A percentile compares a stretch with the other conserved stretches of the same genome.
Conservation (phyloP, 148 eudicot genomes). For the Salicornia ramosissima region DNA sequence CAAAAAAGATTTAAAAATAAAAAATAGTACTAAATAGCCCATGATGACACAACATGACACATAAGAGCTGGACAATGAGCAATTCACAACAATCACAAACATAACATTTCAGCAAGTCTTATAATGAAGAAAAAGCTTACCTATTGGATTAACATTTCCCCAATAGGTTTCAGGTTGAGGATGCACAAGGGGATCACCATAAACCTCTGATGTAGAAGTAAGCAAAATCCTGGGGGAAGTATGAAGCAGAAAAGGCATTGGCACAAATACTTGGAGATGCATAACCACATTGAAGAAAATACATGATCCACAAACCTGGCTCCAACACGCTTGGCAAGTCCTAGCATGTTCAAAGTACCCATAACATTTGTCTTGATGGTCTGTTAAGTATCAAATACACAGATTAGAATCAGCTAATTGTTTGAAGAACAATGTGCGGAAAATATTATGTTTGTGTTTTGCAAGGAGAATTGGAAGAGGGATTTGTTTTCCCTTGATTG, state of each 20-base stretch:
- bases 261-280: not conserved
- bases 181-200: constrained; percentile 90
- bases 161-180: constrained; percentile 91
- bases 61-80: not conserved
- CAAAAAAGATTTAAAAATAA: constrained; percentile 9
- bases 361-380: constrained; percentile 98
- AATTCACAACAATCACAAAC: not conserved
- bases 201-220: constrained; percentile 86
- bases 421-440: not conserved
- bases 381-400: constrained; percentile 32
- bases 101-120: not conserved
- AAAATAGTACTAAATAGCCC: not conserved
- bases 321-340: constrained; percentile 98
- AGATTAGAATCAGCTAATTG: constrained; percentile 6
- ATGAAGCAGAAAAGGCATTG: not conserved
- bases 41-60: not conserved
- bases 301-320: constrained; percentile 54
- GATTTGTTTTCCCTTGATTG: not conserved
- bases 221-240: constrained; percentile 63
- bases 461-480: not conserved
- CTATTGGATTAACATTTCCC: constrained; percentile 99
- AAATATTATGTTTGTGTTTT: not conserved
- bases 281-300: not conserved
- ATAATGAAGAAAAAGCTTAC: constrained; percentile 25
- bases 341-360: constrained; percentile 95